Conservation (phyloP, 176 grass and related monocot species). For the Carex scoparia region DNA sequence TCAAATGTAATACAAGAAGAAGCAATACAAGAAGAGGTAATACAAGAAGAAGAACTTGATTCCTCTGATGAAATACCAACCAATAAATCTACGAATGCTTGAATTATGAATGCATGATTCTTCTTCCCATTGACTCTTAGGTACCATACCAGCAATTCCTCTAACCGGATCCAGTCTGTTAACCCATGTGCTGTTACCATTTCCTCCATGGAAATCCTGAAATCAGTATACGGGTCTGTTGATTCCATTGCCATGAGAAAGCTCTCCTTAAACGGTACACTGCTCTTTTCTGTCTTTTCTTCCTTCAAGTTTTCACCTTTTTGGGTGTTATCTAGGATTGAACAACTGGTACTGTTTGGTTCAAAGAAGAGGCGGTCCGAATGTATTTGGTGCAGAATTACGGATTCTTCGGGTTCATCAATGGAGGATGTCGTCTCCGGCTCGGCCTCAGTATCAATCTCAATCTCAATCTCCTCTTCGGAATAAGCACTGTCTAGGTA, state of each 20-base stretch:
- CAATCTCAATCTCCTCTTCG: conserved; percentile 19
- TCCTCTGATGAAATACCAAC: conserved; percentile 9
- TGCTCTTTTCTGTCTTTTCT: not conserved
- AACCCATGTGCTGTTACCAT: conserved; percentile 76
- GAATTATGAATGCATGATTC: conserved; percentile 73
- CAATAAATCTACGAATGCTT: conserved; percentile 80
- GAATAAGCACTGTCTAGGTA: conserved; percentile 36
- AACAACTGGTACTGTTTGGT: conserved; percentile 49
- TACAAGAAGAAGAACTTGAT: conserved; percentile 10
- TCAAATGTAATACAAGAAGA: conserved; percentile 21
- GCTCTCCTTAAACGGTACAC: conserved; percentile 61
- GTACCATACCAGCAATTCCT: conserved; percentile 79
- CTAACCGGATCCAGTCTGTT: conserved; percentile 43
- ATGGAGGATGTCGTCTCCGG: not conserved
- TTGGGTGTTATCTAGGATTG: conserved; percentile 40
- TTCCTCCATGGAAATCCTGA: conserved; percentile 85
- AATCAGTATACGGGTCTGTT: conserved; percentile 69
- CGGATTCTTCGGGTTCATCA: conserved; percentile 11
- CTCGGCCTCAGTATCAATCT: conserved; percentile 28
- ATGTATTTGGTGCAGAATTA: conserved; percentile 26
- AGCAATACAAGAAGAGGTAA: conserved; percentile 10
- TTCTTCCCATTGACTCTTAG: conserved; percentile 70
- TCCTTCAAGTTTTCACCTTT: not conserved
- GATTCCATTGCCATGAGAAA: conserved; percentile 87
- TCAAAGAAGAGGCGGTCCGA: conserved; percentile 59